These are phyloP conservation scores for Oryza australiensis DNA, from an alignment of 176 grass and related monocot genomes.

Conservation along the genomic window DNA sequence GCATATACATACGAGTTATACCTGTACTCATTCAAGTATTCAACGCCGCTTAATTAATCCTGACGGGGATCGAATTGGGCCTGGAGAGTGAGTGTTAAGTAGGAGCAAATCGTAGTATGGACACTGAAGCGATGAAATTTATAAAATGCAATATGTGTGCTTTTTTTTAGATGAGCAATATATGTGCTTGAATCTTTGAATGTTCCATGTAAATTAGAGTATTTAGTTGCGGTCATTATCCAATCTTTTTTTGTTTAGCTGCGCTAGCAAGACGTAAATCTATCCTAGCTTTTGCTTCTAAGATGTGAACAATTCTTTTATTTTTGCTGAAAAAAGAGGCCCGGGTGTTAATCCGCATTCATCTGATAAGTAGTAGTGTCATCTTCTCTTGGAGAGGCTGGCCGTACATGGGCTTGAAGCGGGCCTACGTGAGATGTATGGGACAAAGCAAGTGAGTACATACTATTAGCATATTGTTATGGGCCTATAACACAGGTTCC, in stretches of 20 bases:
- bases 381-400: too few relatives aligned
- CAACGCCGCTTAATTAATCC: neutral
- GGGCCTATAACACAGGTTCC: conserved; percentile 8
- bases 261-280: neutral
- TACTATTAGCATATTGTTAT: neutral
- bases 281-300: neutral
- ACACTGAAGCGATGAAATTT: neutral
- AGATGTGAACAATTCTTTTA: neutral
- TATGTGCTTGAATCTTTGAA: too few relatives aligned
- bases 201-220: too few relatives aligned
- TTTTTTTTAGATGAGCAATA: neutral
- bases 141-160: neutral
- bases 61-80: neutral
- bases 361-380: neutral
- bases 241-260: too few relatives aligned
- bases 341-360: neutral
- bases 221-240: neutral
- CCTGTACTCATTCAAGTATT: neutral
- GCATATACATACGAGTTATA: neutral
- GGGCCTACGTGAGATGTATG: too few relatives aligned
- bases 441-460: too few relatives aligned
- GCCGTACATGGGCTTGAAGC: neutral
- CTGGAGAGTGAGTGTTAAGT: neutral
- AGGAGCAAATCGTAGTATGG: neutral
- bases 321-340: neutral